Conservation (phyloP, 2,329 filamentous ascomycete genomes). For the Stachybotrys chlorohalonatus region DNA sequence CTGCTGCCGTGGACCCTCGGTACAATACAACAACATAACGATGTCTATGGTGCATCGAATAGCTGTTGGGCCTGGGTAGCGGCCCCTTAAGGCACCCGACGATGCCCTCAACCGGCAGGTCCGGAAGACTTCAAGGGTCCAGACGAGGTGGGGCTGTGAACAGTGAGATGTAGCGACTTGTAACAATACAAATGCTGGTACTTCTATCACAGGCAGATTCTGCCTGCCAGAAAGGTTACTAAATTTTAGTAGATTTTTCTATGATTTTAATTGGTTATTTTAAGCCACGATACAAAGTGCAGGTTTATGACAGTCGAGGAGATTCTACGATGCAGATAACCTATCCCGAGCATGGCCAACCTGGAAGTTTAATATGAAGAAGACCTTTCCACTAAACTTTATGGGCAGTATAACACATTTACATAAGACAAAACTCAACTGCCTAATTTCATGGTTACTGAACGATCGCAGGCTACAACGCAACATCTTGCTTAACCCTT, state of each 20-base stretch:
- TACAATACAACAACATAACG: neutral
- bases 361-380: too few species aligned
- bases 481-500: too few species aligned
- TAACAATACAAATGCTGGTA: neutral
- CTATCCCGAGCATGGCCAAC: too few species aligned
- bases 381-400: too few species aligned
- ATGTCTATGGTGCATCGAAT: neutral
- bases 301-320: neutral
- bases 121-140: neutral
- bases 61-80: neutral
- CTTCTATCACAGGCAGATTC: neutral
- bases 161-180: neutral
- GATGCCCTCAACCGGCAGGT: neutral
- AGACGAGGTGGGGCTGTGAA: neutral
- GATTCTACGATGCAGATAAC: too few species aligned
- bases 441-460: too few species aligned
- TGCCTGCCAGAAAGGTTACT: neutral
- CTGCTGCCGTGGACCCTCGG: neutral
- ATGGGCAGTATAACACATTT: too few species aligned
- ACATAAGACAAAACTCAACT: too few species aligned
- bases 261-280: neutral
- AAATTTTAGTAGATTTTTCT: neutral
- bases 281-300: neutral
- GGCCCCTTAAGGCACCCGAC: neutral
- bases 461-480: too few species aligned